Evolutionary conservation across 352 stramenopile species (phyloP), one percentile per base, ranked within the genome.

Genomic region (Globisporangium recalcitrans): DNA sequence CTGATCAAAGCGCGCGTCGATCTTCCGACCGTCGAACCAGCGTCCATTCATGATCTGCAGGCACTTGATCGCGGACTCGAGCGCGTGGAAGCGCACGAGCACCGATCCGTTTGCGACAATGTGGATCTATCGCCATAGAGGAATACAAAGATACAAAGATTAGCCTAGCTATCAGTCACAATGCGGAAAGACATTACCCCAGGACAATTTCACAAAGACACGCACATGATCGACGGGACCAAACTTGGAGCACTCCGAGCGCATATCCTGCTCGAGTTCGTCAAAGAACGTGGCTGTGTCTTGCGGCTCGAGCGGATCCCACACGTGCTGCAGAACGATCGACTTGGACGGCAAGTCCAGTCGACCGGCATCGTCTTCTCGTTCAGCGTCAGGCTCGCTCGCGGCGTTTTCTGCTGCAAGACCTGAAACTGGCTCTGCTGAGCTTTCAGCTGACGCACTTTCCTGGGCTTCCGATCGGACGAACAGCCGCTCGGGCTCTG

Each of bases 261-360:
- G 72, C 73, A 95, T 90, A 52, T 95, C 86, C 9, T 90, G 69
- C 63, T 95, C 80, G n/a, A 95, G 62, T 11, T 93, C 84, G 21
- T 74, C 64, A 27, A 95, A 86, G 42, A 88, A 90, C 7, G 63
- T 26, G n/a, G 74, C 72, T 16, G 74, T 68, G 44, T 80, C 60
- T n/a, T 74, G 73, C 11, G 70, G 59, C 9, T 64, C 78, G 9
- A 90, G 66, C 16, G 75, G 78, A n/a, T 91, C 73, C 77, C 83
- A 88, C 32, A 82, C 67, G 44, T 85, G 65, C 13, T 82, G 65
- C 6, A 93, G 53, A n/a, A 90, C 70, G 19, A 93, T 71, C 1
- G 80, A 80, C 22, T 76, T 68, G 29, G 81, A 91, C 14, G 82
- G 82, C n/a, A 80, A 58, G 31, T 78, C 73, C 38, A 78, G 52